phyloP scores from a whole-genome alignment of 225 moss, liverwort and hornwort species.

The Physcomitrellopsis africana region DNA sequence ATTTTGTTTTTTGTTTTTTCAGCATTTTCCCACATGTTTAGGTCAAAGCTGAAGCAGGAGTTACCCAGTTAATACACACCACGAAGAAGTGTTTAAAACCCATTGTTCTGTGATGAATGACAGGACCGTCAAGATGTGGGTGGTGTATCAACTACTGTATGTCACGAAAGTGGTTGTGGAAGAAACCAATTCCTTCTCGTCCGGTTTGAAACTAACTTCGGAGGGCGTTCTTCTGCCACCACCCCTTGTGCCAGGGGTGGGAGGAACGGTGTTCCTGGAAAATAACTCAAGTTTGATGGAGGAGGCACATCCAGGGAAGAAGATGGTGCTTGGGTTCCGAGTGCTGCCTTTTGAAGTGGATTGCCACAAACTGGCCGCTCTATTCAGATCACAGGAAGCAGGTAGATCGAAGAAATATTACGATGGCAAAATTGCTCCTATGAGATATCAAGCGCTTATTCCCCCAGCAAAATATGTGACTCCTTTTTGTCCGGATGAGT shows the following conservation, averaged over 20 bases:
- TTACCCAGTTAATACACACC: too few species aligned
- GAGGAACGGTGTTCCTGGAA: neutral
- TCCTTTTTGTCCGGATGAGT: too few species aligned
- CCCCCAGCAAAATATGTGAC: too few species aligned
- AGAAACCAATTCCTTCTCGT: neutral
- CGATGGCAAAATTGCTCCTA: too few species aligned
- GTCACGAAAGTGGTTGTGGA: conserved; percentile 8
- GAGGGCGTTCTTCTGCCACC: neutral
- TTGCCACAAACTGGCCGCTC: too few species aligned
- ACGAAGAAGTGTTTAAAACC: too few species aligned
- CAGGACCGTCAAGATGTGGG: conserved; percentile 4
- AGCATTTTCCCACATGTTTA: too few species aligned
- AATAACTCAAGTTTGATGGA: neutral
- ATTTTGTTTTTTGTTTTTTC: too few species aligned
- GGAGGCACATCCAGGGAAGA: neutral
- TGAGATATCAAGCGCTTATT: too few species aligned
- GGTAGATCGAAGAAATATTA: too few species aligned
- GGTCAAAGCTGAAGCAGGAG: too few species aligned
- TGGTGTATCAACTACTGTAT: conserved; percentile 21
- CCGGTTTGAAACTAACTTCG: neutral
- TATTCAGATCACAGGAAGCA: too few species aligned
- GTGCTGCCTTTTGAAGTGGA: neutral
- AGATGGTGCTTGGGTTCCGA: conserved; percentile 13
- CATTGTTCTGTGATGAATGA: neutral
- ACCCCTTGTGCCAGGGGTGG: neutral